These are phyloP conservation scores for Dendrobium huoshanense DNA, from an alignment of 106 monocot species.

Conservation along the genomic window DNA sequence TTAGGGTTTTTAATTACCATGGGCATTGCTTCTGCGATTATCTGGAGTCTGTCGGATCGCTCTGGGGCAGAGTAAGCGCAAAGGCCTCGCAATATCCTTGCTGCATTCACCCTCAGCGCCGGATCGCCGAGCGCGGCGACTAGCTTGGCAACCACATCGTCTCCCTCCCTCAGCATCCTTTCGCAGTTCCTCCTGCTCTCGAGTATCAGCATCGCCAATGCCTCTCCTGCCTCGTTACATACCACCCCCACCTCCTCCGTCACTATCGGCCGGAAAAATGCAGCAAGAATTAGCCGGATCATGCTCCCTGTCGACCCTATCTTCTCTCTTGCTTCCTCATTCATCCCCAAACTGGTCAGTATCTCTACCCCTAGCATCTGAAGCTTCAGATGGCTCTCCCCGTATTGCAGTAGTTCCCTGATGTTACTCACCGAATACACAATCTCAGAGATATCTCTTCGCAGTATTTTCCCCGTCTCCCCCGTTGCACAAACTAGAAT, in stretches of 20 bases:
- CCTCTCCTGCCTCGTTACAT: conserved; percentile 56
- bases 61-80: conserved; percentile 34
- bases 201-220: conserved; percentile 59
- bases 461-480: conserved; percentile 32
- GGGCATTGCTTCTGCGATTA: conserved; percentile 10
- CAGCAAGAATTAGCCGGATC: conserved; percentile 31
- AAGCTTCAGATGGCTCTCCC: conserved; percentile 33
- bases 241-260: conserved; percentile 14
- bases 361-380: conserved; percentile 58
- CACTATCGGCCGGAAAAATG: conserved; percentile 20
- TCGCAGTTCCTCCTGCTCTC: conserved; percentile 49
- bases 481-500: conserved; percentile 41
- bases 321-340: conserved; percentile 37
- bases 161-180: conserved; percentile 24
- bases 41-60: conserved; percentile 11
- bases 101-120: conserved; percentile 20
- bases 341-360: conserved; percentile 51
- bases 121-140: conserved; percentile 24
- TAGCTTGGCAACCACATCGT: conserved; percentile 26
- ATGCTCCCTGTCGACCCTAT: conserved; percentile 56
- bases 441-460: conserved; percentile 37
- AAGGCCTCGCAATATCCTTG: conserved; percentile 49
- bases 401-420: conserved; percentile 48
- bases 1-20: too few species aligned
- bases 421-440: conserved; percentile 58